Conservation (phyloP, 176 grass and related monocot genomes). For the Oryza coarctata region DNA sequence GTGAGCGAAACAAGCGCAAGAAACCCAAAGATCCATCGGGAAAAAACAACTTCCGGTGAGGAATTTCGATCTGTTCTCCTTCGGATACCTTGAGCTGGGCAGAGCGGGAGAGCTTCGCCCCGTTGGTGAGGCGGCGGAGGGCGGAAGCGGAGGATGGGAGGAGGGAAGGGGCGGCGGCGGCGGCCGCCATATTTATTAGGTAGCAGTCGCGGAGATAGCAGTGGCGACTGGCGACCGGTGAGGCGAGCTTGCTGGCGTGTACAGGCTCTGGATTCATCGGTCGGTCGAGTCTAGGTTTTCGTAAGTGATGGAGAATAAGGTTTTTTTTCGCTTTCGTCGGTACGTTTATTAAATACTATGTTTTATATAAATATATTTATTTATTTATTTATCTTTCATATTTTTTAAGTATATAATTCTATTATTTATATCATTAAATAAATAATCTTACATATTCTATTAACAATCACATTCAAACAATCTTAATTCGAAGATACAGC, state of each 20-base stretch:
- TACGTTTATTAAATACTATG: too few relatives aligned
- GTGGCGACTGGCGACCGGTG: too few relatives aligned
- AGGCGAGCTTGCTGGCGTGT: neutral
- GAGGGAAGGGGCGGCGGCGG: slow-evolving; percentile 22
- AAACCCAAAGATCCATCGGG: neutral
- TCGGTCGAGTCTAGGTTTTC: neutral
- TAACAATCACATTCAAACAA: too few relatives aligned
- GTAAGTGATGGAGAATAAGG: too few relatives aligned
- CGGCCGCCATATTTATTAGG: slow-evolving; percentile 37
- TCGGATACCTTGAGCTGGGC: slow-evolving; percentile 37
- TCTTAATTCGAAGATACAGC: too few relatives aligned
- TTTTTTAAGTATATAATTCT: too few relatives aligned
- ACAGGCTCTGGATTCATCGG: slow-evolving; percentile 3
- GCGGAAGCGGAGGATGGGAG: slow-evolving; percentile 6
- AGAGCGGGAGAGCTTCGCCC: slow-evolving; percentile 9
- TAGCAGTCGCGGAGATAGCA: too few relatives aligned
- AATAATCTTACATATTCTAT: too few relatives aligned
- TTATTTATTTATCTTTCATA: too few relatives aligned
- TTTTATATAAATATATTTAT: too few relatives aligned
- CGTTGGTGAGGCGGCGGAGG: slow-evolving; percentile 30
- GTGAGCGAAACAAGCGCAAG: slow-evolving; percentile 1
- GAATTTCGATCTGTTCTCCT: neutral
- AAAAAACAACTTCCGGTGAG: neutral
- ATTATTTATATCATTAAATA: too few relatives aligned
- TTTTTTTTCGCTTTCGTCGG: too few relatives aligned